Evolutionary conservation across 768 basidiomycete species (phyloP), one percentile per base, ranked within the genome.

Genomic region (Auricularia auricula-judae): DNA sequence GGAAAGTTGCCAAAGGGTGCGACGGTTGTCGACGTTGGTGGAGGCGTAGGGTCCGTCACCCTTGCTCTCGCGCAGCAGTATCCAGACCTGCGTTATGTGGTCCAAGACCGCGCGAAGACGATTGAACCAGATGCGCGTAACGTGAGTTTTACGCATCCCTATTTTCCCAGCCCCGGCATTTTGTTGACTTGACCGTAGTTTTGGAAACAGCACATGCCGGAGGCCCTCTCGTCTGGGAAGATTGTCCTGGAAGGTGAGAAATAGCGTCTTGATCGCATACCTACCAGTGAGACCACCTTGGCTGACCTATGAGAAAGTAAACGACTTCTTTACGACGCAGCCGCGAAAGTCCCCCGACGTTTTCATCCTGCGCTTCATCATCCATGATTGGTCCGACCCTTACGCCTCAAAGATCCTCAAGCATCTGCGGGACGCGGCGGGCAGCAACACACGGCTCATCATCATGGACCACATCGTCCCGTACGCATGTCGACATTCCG

Each of bases 1-100:
- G 34, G 3, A 11, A 59, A 5, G 1, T 61, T 72, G 12, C 65
- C 64, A 12, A 34, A 66, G 39, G 68, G 61, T 39, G 60, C 67
- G 2, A 36, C 65, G 0, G 36, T 72, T 47, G 69, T 72, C n/a
- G 72, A 71, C 43, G 70, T 72, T 42, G 72, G 72, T 0, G 68
- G 67, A 3, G 71, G 71, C 2, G 60, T 67, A 36, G 72, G 72
- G 1, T 39, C 64, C n/a, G 60, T 64, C 23, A n/a, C 65, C 0
- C 61, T 70, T 4, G 36, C 35, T 18, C 35, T 72, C 8, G 65
- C 68, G 1, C 36, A 65, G 34, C 36, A n/a, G 10, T 47, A 62
- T 14, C 66, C 68, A 0, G 47, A 68, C 3, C 23, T 70, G 51
- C 43, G 63, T 11, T 61, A 71, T 47, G 54, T 69, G n/a, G 43